These are phyloP conservation scores for Podaxis sp. DNA, from an alignment of 768 basidiomycete species.

Conservation along the genomic window DNA sequence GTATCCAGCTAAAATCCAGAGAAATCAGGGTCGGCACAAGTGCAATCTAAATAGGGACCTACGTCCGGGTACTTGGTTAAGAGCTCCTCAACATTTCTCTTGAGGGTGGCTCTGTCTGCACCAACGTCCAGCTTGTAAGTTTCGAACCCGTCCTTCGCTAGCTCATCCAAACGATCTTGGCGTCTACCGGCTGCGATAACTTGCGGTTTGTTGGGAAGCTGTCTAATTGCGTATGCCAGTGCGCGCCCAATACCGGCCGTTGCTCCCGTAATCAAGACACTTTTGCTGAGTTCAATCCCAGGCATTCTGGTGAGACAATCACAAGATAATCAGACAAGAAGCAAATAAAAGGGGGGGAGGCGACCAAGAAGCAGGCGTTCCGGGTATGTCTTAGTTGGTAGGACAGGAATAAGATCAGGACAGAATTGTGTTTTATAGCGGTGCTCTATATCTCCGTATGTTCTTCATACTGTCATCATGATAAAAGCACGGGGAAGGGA, in stretches of 20 bases:
- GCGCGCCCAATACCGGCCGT: conserved; percentile 59
- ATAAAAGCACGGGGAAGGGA: background rate
- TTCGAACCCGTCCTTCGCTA: conserved; percentile 39
- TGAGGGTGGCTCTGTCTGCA: conserved; percentile 35
- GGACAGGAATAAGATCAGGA: too few species aligned
- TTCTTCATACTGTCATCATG: too few species aligned
- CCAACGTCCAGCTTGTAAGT: conserved; percentile 45
- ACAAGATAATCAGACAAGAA: background rate
- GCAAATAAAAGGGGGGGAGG: background rate
- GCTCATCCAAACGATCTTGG: conserved; percentile 51
- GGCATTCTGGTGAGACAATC: conserved; percentile 22
- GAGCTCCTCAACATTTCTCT: conserved; percentile 39
- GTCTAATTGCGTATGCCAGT: conserved; percentile 50
- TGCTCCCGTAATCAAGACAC: conserved; percentile 53
- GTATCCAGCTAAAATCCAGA: conserved; percentile 47
- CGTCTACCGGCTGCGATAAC: conserved; percentile 54
- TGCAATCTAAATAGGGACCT: conserved; percentile 13
- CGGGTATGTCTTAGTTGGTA: background rate
- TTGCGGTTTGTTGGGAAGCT: conserved; percentile 44
- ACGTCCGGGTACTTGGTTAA: conserved; percentile 50
- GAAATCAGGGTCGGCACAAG: background rate
- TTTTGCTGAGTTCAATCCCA: conserved; percentile 45
- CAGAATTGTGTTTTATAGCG: background rate
- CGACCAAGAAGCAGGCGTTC: too few species aligned
- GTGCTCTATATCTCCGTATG: background rate